Evolutionary conservation across 2,329 filamentous ascomycete species (phyloP).

Genomic region (Tolypocladium endophyticum): DNA sequence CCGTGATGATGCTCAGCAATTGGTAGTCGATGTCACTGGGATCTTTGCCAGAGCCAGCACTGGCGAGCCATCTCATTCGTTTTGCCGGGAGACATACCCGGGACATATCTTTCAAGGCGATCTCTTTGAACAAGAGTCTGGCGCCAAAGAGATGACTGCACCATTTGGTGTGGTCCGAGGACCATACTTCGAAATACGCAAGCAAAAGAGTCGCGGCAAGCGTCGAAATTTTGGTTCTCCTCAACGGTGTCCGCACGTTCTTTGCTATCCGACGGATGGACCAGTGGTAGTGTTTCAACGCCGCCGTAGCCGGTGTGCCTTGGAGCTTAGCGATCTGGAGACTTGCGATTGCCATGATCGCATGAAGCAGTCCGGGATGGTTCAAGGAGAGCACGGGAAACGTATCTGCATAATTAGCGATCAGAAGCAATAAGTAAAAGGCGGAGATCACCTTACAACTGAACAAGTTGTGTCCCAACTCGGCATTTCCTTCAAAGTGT

Average conservation of each 20-base stretch:
- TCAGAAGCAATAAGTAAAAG: background rate
- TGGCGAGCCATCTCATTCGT: conserved; percentile 20
- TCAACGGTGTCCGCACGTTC: conserved; percentile 58
- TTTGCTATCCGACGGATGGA: conserved; percentile 68
- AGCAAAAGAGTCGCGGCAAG: conserved; percentile 81
- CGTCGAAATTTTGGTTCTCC: conserved; percentile 66
- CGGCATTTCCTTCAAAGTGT: conserved; percentile 50
- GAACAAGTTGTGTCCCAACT: conserved; percentile 55
- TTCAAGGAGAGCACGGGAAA: conserved; percentile 76
- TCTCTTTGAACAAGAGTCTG: conserved; percentile 70
- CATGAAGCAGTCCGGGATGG: conserved; percentile 79
- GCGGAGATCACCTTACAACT: conserved; percentile 35
- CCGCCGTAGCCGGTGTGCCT: conserved; percentile 61
- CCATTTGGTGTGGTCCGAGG: conserved; percentile 92
- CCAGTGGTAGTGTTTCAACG: conserved; percentile 85
- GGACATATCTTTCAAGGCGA: conserved; percentile 66
- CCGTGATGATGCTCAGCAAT: conserved; percentile 30
- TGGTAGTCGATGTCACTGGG: conserved; percentile 29
- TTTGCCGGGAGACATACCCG: conserved; percentile 58
- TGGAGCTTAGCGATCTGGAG: conserved; percentile 82
- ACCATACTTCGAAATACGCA: conserved; percentile 90
- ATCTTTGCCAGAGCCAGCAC: conserved; percentile 11
- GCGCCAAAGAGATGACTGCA: conserved; percentile 83
- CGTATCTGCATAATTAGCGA: conserved; percentile 40
- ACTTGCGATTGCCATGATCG: conserved; percentile 78